phyloP scores from a whole-genome alignment of 1,284 basidiomycete species.

The Pterula multifida region DNA sequence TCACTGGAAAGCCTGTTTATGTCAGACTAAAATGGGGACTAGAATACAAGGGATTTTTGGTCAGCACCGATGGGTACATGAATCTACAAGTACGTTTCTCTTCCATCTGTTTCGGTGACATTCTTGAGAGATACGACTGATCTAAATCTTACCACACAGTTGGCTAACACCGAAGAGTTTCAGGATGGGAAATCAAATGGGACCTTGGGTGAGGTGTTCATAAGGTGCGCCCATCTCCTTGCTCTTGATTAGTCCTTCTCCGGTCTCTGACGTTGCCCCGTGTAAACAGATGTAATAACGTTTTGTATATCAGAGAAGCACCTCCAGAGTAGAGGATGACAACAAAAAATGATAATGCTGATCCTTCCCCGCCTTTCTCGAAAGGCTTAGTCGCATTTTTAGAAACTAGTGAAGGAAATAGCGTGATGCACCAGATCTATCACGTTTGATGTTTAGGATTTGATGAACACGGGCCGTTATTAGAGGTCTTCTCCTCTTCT shows the following conservation, averaged over 20 bases:
- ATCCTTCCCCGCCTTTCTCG: not conserved
- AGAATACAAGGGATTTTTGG: conserved; percentile 98
- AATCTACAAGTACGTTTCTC: conserved; percentile 77
- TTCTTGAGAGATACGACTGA: conserved; percentile 2
- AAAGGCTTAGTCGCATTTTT: no score
- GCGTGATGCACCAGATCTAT: no score
- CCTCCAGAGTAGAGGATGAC: not conserved
- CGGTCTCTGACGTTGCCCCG: not conserved
- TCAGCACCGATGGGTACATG: conserved; percentile 99
- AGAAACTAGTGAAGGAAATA: no score
- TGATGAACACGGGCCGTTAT: no score
- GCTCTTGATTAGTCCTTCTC: not conserved
- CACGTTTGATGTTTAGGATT: no score
- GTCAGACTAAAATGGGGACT: conserved; percentile 98
- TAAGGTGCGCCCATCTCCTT: conserved; percentile 42
- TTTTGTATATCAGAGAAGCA: not conserved
- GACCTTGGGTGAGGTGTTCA: conserved; percentile 95
- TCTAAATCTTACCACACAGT: no score
- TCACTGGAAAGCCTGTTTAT: conserved; percentile 93
- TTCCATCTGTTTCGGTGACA: conserved; percentile 5
- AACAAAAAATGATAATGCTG: no score
- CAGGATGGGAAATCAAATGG: conserved; percentile 95
- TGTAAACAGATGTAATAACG: conserved; percentile 1
- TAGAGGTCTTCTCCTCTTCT: no score
- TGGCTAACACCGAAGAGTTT: conserved; percentile 97